Evolutionary conservation across 176 grass and related monocot genomes (phyloP).

Genomic region (Carex scoparia): DNA sequence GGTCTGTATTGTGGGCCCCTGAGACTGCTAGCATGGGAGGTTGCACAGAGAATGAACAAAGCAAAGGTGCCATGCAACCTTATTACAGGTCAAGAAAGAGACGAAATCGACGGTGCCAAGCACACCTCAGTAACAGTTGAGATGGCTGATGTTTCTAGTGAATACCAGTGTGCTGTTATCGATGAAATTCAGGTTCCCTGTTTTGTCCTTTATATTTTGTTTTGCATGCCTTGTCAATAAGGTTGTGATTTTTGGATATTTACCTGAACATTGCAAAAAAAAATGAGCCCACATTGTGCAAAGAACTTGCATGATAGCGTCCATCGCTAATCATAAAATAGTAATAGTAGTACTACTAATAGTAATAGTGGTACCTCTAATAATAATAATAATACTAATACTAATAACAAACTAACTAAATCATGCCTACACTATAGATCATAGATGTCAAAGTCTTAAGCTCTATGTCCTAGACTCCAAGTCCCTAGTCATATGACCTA

Average conservation of each 20-base stretch:
- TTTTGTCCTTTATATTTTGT: neutral
- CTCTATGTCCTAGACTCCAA: too few species aligned
- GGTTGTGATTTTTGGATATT: conserved; percentile 12
- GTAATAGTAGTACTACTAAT: too few species aligned
- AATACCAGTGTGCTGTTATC: conserved; percentile 85
- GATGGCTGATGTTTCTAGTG: conserved; percentile 71
- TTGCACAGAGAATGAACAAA: conserved; percentile 85
- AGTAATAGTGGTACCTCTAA: too few species aligned
- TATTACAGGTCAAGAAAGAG: conserved; percentile 91
- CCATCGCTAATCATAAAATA: too few species aligned
- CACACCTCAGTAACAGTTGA: conserved; percentile 92
- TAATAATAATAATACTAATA: too few species aligned
- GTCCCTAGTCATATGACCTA: too few species aligned
- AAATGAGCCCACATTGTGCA: neutral
- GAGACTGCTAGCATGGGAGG: conserved; percentile 84
- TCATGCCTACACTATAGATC: too few species aligned
- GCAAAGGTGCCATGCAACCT: conserved; percentile 76
- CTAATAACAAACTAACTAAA: too few species aligned
- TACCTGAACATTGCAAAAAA: neutral
- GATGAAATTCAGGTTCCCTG: conserved; percentile 91
- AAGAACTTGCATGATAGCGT: neutral
- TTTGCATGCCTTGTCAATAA: neutral
- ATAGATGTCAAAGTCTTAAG: too few species aligned
- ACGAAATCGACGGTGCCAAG: conserved; percentile 71
- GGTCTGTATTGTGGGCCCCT: conserved; percentile 95